Base-by-base conservation (phyloP, 257 asterid genomes). In the Leonotis leonurus region DNA sequence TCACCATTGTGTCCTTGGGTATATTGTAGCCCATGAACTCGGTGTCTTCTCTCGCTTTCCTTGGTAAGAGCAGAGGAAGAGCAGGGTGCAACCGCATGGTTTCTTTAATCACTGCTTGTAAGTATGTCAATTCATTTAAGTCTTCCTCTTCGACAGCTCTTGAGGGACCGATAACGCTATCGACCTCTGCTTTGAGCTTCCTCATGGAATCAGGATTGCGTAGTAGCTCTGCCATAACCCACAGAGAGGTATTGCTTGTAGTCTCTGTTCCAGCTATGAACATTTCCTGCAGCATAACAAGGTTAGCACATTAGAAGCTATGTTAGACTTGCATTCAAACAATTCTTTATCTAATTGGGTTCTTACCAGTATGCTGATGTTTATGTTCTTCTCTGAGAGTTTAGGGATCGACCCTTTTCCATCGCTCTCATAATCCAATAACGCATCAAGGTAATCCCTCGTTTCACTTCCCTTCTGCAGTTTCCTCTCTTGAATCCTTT, bases 401-500 rank as follows among this genome's bases (percentile, higher is more conserved):
- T 70, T 62, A 10, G 52, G 63, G 4, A 67, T 69, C 45, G 69
- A 74, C 45, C 71, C 77, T 13, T 72, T 74, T 43, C 77, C 56
- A n/a, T 57, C 76, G 33, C 80, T 86, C 53, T 75, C 75, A 33
- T 53, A 77, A n/a, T 77, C 83, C 55, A 79, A 41, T 60, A 84
- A 5, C 0, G 73, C 84, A 17, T 84, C 84, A 67, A 84, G 60
- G 58, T 75, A 81, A 63, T 85, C 93, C 5, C 60, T 70, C 6
- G 11, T 30, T 1, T 49, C 70, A 8, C 25, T 52, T 1, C 10
- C 70, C 35, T 50, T 69, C 22, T 20, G 56, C 7, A 25, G 8
- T 1, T 45, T 20, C 30, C 41, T 46, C 49, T 82, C 80, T 22
- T 60, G 41, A 8, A 62, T 48, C 5, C 80, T 66, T 46, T 81